A percentile compares a stretch with the other conserved stretches of the same genome.
Conservation (phyloP, 306 rosid species). For the Mimosa bimucronata region DNA sequence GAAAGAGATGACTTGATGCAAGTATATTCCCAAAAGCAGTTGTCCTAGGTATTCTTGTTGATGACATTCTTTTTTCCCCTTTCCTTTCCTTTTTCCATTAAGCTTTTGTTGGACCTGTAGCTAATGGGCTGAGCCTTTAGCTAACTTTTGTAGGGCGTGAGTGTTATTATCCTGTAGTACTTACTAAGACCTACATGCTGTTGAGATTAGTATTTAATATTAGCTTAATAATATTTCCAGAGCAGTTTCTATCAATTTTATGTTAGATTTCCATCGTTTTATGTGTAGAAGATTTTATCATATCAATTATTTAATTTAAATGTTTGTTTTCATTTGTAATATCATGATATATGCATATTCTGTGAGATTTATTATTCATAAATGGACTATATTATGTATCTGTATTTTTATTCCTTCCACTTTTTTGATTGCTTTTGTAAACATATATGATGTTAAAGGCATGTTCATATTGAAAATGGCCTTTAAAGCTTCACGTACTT, state of each 20-base stretch:
- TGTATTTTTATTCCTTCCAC: constrained; percentile 5
- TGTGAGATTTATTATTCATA: constrained; percentile 8
- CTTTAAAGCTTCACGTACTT: constrained; percentile 37
- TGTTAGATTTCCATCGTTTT: neutral
- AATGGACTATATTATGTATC: constrained; percentile 17
- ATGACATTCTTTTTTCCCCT: neutral
- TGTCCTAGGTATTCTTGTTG: neutral
- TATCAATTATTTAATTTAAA: neutral
- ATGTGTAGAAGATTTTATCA: no score
- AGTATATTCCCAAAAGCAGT: neutral
- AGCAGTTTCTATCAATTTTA: neutral
- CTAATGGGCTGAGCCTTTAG: neutral
- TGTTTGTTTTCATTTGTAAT: neutral
- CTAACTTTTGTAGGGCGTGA: neutral
- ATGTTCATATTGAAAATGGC: constrained; percentile 21
- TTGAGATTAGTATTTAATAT: neutral
- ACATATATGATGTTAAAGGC: neutral
- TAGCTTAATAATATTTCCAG: neutral
- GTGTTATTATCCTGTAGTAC: neutral
- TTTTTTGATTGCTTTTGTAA: constrained; percentile 24
- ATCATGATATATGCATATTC: constrained; percentile 13
- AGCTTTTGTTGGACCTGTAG: neutral
- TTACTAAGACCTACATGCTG: neutral
- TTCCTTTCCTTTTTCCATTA: neutral
- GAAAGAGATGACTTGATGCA: neutral